phyloP scores from a whole-genome alignment of 768 basidiomycete species.

The Botryobasidium botryosum region DNA sequence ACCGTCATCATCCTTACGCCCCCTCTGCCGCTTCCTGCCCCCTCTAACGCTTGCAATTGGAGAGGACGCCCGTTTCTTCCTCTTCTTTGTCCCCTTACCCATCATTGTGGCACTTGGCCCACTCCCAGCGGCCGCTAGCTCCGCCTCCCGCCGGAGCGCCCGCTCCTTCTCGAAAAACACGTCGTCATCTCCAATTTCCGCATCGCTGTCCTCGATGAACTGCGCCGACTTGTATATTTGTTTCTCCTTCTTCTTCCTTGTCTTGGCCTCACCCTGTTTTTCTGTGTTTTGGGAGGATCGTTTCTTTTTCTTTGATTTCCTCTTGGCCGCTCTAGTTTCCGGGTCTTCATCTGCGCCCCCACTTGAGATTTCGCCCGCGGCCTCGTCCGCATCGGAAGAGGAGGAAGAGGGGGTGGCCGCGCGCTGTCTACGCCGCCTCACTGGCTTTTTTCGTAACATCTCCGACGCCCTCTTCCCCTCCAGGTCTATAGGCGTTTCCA shows the following conservation, averaged over 20 bases:
- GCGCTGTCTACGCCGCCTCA: conserved; percentile 33
- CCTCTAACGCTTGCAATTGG: conserved; percentile 33
- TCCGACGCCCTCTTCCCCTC: conserved; percentile 59
- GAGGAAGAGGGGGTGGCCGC: conserved; percentile 16
- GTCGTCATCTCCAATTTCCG: conserved; percentile 63
- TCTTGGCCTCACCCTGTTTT: conserved; percentile 16
- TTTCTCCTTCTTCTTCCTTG: conserved; percentile 44
- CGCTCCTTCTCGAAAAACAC: conserved; percentile 75
- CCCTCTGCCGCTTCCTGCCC: conserved; percentile 20
- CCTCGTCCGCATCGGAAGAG: conserved; percentile 28
- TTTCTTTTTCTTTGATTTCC: no score
- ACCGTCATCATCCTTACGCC: no score
- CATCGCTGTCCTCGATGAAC: conserved; percentile 85
- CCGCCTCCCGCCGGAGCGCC: conserved; percentile 33
- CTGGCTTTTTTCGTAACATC: conserved; percentile 47
- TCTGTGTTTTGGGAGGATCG: no score
- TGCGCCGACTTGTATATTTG: conserved; percentile 74
- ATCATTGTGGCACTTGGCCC: conserved; percentile 29
- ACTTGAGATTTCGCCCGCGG: conserved; percentile 16
- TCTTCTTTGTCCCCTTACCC: conserved; percentile 38
- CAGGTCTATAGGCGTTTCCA: conserved; percentile 64
- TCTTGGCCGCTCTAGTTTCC: no score
- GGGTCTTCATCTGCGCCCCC: conserved; percentile 21
- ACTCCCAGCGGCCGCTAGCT: conserved; percentile 24
- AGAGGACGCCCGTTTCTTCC: conserved; percentile 30